phyloP scores from a whole-genome alignment of 305 asterid species.

The Fraxinus platypoda region DNA sequence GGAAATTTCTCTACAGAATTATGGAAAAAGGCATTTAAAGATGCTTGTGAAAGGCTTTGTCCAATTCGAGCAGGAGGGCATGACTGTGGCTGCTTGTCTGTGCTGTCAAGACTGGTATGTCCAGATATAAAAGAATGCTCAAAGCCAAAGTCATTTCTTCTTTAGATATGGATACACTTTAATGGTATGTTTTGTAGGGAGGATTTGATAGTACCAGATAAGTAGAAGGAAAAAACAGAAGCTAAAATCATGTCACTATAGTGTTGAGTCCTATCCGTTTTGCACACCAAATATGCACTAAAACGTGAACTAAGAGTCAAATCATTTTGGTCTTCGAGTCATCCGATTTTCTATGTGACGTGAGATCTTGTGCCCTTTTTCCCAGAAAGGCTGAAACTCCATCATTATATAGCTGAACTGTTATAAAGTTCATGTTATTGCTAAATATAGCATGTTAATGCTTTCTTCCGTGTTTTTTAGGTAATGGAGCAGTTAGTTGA shows the following conservation, averaged over 20 bases:
- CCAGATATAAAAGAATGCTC: background rate
- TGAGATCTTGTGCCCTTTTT: background rate
- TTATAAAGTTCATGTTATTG: background rate
- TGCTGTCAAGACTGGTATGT: constrained; percentile 62
- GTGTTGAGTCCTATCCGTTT: background rate
- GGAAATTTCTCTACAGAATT: constrained; percentile 66
- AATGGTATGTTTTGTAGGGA: background rate
- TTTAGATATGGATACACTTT: background rate
- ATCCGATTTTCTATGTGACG: background rate
- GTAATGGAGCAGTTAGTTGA: constrained; percentile 91
- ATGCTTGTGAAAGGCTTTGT: constrained; percentile 82
- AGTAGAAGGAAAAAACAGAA: background rate
- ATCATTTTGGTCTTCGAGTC: background rate
- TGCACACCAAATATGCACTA: background rate
- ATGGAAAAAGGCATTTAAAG: constrained; percentile 94
- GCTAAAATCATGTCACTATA: background rate
- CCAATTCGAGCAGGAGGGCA: constrained; percentile 81
- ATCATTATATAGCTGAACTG: background rate
- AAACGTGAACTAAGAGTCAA: background rate
- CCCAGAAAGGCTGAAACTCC: background rate
- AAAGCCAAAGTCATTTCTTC: background rate
- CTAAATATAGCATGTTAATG: background rate
- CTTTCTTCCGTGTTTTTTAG: constrained; percentile 23
- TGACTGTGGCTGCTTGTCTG: constrained; percentile 87
- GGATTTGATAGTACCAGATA: background rate